These are phyloP conservation scores for Geotrichum fermentans DNA, from an alignment of 1,139 yeast species.

Conservation along the genomic window DNA sequence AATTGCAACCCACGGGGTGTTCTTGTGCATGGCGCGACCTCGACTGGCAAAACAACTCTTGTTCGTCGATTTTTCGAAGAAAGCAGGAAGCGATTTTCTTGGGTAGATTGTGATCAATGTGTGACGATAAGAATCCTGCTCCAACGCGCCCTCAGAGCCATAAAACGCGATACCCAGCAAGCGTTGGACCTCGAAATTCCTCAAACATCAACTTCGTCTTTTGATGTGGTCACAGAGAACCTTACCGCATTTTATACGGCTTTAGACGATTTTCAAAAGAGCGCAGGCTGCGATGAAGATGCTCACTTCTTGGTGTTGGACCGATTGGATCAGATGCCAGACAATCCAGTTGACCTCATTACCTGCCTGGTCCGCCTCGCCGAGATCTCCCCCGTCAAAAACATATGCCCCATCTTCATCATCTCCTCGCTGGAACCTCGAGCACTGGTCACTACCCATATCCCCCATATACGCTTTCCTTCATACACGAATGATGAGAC, in stretches of 20 bases:
- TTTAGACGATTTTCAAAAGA: conserved; percentile 41
- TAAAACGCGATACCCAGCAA: conserved; percentile 23
- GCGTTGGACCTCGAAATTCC: conserved; percentile 3
- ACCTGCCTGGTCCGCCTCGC: conserved; percentile 47
- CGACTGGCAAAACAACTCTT: conserved; percentile 35
- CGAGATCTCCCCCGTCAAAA: conserved; percentile 38
- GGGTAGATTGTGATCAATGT: conserved; percentile 38
- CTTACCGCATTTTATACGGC: conserved; percentile 46
- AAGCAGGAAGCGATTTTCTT: conserved; percentile 24
- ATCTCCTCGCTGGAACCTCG: conserved; percentile 45
- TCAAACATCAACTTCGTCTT: conserved; percentile 13
- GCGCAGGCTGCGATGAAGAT: conserved; percentile 28
- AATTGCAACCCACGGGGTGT: conserved; percentile 30
- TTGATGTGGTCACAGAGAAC: conserved; percentile 42
- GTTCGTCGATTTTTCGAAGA: conserved; percentile 25
- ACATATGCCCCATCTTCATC: conserved; percentile 38
- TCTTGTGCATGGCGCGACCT: conserved; percentile 35
- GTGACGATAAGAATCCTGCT: conserved; percentile 36
- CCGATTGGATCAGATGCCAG: conserved; percentile 53
- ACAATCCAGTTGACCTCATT: conserved; percentile 44
- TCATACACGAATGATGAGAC: conserved; percentile 46
- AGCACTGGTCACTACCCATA: conserved; percentile 42
- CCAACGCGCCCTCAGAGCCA: conserved; percentile 35
- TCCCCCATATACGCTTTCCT: conserved; percentile 50
- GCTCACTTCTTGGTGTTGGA: conserved; percentile 47